A percentile compares a stretch with the other conserved stretches of the same genome.
Evolutionary conservation across 176 grass and related monocot genomes (phyloP).

Genomic region (Calamus simplicifolius): DNA sequence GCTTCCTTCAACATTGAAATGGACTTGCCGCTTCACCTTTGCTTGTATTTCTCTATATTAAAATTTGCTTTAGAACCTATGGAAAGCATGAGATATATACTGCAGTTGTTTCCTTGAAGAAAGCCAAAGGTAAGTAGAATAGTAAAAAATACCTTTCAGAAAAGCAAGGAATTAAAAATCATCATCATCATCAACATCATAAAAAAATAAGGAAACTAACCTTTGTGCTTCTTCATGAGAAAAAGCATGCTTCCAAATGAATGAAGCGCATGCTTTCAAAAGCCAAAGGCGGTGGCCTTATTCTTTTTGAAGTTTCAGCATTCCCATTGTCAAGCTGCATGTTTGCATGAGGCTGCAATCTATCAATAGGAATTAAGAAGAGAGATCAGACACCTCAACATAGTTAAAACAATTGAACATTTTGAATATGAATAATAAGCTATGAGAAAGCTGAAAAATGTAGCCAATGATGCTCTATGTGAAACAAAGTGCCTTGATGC

Average conservation of each 20-base stretch:
- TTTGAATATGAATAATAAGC: constrained; percentile 9
- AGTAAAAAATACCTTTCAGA: constrained; percentile 32
- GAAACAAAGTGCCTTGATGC: too few species aligned
- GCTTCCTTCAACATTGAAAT: constrained; percentile 70
- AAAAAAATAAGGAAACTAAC: constrained; percentile 33
- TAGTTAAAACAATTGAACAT: constrained; percentile 1
- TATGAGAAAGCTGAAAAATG: constrained; percentile 6
- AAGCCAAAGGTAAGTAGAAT: neutral
- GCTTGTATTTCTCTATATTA: constrained; percentile 62
- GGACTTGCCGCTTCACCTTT: constrained; percentile 75
- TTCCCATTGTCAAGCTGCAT: constrained; percentile 31
- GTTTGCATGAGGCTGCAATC: constrained; percentile 36
- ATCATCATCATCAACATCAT: neutral
- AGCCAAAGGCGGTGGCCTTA: constrained; percentile 38
- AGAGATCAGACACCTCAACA: constrained; percentile 2
- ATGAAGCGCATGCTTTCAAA: constrained; percentile 19
- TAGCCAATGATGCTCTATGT: too few species aligned
- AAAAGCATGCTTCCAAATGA: constrained; percentile 31
- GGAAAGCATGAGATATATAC: constrained; percentile 1
- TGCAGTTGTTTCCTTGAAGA: neutral
- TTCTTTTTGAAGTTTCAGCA: constrained; percentile 48
- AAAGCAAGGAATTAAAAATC: constrained; percentile 20
- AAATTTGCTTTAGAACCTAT: neutral
- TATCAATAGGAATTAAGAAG: constrained; percentile 17
- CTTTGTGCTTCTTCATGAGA: constrained; percentile 33